Evolutionary conservation across 495 filamentous ascomycete genomes (phyloP), one percentile per base, ranked within the genome.

Genomic region (Aspergillus haitiensis): DNA sequence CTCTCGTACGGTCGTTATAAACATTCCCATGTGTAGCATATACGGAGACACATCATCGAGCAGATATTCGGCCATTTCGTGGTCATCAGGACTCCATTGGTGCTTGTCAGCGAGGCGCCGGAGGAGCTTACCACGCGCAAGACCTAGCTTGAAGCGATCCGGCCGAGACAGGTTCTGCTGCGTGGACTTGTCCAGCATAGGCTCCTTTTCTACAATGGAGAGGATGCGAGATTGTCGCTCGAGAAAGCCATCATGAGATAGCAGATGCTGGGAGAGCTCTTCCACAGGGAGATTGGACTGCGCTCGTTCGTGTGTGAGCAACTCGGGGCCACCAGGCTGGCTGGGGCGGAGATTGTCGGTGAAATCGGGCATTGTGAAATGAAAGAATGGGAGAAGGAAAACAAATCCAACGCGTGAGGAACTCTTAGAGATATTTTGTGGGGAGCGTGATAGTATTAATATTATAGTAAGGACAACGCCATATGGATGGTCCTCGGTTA

Each of bases 11-110:
- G 79, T 80, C 5, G 64, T 71, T 27, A 67, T 45, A 44, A 74
- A 74, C 71, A 74, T 72, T 35, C 69, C 66, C 63, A 67, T 59
- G 35, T 72, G 68, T 9, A 74, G 58, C 32, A 52, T 48, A 40
- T 58, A 62, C 7, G 60, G 60, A 1, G 37, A 51, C 16, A 42
- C 46, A 60, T 35, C 69, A 51, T 80, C 78, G 10, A 74, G 69
- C 16, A 81, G 65, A 57, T 81, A 81, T 61, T 79, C 75, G 2
- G 71, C 71, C 76, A 81, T 81, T 33, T 72, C 71, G 34, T 72
- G 70, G 42, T 81, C 76, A 8, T 74, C 72, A 33, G 67, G 55
- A 49, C 64, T 67, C 79, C 79, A 81, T 33, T 65, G 55, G 54
- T 79, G 63, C 45, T 72, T 66, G 40, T 73, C 68, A 2, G 61